Base-by-base conservation (phyloP, 306 rosid genomes). In the Pyrus pyrifolia region DNA sequence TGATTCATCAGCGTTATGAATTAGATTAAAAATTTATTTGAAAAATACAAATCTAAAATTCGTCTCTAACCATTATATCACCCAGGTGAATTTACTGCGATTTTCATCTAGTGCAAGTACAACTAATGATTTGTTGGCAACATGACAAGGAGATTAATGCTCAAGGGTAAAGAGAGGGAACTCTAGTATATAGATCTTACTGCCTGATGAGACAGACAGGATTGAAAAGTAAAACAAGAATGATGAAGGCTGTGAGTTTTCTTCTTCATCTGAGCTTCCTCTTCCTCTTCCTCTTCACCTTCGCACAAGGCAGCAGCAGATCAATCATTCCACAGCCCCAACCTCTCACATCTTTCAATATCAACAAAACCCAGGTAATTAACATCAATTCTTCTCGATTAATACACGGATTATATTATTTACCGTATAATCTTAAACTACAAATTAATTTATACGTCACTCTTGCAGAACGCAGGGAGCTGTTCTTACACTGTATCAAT, bases 401-500 rank as follows among this genome's bases (percentile, higher is more conserved):
- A 23, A n/a, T n/a, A 57, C 19, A 19, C 11, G 2, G 44, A 40
- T 40, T 40, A 40, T 8, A 40, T 38, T 7, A 35, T 40, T 40
- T 40, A 40, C 44, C 0, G 3, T 9, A 40, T 40, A 40, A 40
- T 8, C 44, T 40, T 2, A 40, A 40, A 40, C 8, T 40, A 33
- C 6, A 40, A 40, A 40, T 8, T 40, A 64, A 33, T 44, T n/a
- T 64, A 1, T 35, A 33, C 22, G 11, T 61, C 13, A 59, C 11
- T 67, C 1, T 80, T 77, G 77, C 75, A 91, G 93, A 84, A 84
- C 74, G 79, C 0, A 13, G 79, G 75, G 58, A 81, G 83, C 81
- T 93, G 97, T 53, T 81, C 91, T 38, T 93, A 76, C 90, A 78
- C 88, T 0, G 93, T 88, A 5, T 64, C 83, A 25, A 91, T 93